These are phyloP conservation scores for Colletotrichum chlorophyti DNA, from an alignment of 2,329 filamentous ascomycete genomes.

Conservation along the genomic window DNA sequence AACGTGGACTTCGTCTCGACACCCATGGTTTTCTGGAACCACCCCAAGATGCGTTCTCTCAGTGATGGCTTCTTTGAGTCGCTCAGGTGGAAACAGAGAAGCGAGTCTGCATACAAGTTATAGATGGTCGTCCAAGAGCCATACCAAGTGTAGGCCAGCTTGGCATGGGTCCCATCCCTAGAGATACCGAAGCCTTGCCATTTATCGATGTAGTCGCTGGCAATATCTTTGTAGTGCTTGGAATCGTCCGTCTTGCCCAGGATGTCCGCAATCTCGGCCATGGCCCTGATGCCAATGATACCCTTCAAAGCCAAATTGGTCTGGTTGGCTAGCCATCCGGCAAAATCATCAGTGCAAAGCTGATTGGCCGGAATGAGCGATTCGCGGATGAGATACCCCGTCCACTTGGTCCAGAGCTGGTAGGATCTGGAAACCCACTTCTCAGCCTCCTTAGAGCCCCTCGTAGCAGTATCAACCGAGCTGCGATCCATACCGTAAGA, in stretches of 20 bases:
- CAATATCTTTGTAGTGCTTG: slow-evolving; percentile 67
- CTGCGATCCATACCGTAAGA: slow-evolving; percentile 61
- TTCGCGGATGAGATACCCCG: slow-evolving; percentile 73
- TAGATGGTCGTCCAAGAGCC: slow-evolving; percentile 85
- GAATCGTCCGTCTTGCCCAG: slow-evolving; percentile 65
- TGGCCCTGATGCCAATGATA: slow-evolving; percentile 79
- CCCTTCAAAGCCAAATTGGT: slow-evolving; percentile 80
- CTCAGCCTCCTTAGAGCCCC: slow-evolving; percentile 46
- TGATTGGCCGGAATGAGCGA: slow-evolving; percentile 74
- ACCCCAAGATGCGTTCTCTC: neutral
- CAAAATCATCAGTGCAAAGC: slow-evolving; percentile 80
- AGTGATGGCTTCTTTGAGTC: slow-evolving; percentile 30
- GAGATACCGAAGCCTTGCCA: slow-evolving; percentile 77
- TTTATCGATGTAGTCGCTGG: slow-evolving; percentile 70
- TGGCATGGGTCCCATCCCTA: slow-evolving; percentile 74
- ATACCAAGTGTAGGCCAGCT: slow-evolving; percentile 81
- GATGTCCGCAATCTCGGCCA: slow-evolving; percentile 71
- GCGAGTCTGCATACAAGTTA: slow-evolving; percentile 76
- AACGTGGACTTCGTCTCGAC: slow-evolving; percentile 53
- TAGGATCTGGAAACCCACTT: slow-evolving; percentile 62
- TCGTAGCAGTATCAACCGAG: slow-evolving; percentile 60
- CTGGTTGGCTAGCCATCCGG: slow-evolving; percentile 76
- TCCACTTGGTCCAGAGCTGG: slow-evolving; percentile 78
- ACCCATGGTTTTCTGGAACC: slow-evolving; percentile 32
- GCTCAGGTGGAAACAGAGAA: slow-evolving; percentile 78